Base-by-base conservation (phyloP, 768 basidiomycete genomes). In the Leucosporidium creatinivorum region DNA sequence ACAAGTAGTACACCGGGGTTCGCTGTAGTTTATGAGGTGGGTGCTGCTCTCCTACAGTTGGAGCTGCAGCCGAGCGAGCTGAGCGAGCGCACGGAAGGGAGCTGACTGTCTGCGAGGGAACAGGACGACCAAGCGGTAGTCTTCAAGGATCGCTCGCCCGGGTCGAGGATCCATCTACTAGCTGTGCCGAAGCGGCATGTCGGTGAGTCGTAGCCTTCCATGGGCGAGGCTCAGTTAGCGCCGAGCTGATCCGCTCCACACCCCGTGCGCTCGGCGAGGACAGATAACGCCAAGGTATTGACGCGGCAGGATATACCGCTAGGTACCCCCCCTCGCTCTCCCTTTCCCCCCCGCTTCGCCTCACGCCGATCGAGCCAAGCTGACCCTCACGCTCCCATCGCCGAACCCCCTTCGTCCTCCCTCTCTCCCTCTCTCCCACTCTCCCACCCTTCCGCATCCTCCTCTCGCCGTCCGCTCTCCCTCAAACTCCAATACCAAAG, bases 231-330 rank as follows among this genome's bases (percentile, higher is more conserved):
- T n/a, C 33, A 5, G 33, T 12, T 23, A 13, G 25, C n/a, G 10
- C 23, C 19, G n/a, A 2, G 6, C 21, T 51, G n/a, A 19, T 23
- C 17, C 18, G 4, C 33, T 33, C 33, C 5, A 33, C 5, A 17
- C 5, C 19, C 15, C 3, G 30, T 56, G 10, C 19, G 39, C 39
- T 44, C 39, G 39, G 33, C 33, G 10, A 33, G 33, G 33, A n/a
- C 64, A 72, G 71, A 66, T n/a, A 72, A 69, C 51, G 68, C 69
- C 65, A 72, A 72, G 31, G 57, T 59, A 4, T 60, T 72, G 0
- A 8, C 9, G 6, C 8, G 10, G 0, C 26, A 48, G 13, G 68
- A 72, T 19, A 23, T 30, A 0, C 54, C 23, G 3, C 61, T 72
- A 60, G n/a, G 71, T 69, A 17, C 12, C 3, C 28, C n/a, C 0